Percentiles rank a stretch among this genome's conserved stretches.
Evolutionary conservation across 1,284 basidiomycete species (phyloP).

Genomic region (Fistulinella cinereoalba): DNA sequence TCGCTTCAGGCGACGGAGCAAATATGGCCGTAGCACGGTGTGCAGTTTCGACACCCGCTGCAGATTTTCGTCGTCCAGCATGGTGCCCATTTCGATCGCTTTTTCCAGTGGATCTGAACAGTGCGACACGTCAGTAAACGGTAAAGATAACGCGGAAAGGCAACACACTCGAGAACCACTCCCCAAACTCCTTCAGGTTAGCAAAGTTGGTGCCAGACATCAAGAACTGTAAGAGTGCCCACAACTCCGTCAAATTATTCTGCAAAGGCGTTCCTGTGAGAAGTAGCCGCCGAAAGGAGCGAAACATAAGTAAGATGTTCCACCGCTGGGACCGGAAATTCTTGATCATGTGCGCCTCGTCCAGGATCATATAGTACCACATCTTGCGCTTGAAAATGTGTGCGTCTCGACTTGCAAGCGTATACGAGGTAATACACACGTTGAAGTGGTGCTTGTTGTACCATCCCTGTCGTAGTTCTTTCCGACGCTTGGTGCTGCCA

Average conservation of each 20-base stretch:
- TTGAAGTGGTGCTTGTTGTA: slow-evolving; percentile 91
- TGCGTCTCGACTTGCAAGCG: slow-evolving; percentile 88
- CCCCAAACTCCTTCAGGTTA: slow-evolving; percentile 90
- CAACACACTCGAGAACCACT: slow-evolving; percentile 93
- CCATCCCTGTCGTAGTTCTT: slow-evolving; percentile 94
- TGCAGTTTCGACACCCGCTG: slow-evolving; percentile 90
- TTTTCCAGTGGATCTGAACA: slow-evolving; percentile 83
- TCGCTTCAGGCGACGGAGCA: slow-evolving; percentile 90
- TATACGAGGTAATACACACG: slow-evolving; percentile 95
- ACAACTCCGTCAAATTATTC: slow-evolving; percentile 94
- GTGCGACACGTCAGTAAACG: neutral
- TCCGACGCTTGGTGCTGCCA: slow-evolving; percentile 87
- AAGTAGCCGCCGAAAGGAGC: slow-evolving; percentile 83
- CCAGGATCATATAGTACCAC: slow-evolving; percentile 96
- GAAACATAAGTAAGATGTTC: slow-evolving; percentile 94
- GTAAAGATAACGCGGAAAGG: neutral
- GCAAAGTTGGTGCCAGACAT: slow-evolving; percentile 95
- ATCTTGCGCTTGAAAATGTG: slow-evolving; percentile 93
- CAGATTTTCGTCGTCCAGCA: slow-evolving; percentile 80
- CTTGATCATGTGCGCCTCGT: slow-evolving; percentile 99
- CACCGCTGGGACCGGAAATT: slow-evolving; percentile 96
- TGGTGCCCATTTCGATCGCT: slow-evolving; percentile 85
- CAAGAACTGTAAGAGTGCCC: slow-evolving; percentile 93
- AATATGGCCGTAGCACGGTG: slow-evolving; percentile 89
- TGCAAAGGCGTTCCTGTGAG: slow-evolving; percentile 94